These are phyloP conservation scores for Wickerhamiella cacticola DNA, from an alignment of 805 yeast genomes.

Conservation along the genomic window DNA sequence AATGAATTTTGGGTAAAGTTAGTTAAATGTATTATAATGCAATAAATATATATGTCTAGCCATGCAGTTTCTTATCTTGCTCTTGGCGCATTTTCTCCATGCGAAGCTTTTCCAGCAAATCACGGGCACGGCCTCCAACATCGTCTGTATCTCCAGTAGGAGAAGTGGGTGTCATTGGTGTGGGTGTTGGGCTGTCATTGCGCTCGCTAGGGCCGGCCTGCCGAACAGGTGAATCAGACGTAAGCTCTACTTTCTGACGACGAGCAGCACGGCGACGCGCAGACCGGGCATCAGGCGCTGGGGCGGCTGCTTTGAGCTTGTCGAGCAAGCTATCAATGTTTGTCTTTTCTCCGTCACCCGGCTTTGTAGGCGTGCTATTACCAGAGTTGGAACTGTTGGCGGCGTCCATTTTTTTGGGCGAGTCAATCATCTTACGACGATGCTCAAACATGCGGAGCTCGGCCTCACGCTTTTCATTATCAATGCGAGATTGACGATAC, in stretches of 20 bases:
- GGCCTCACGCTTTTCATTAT: conserved; percentile 71
- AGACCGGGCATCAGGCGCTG: conserved; percentile 60
- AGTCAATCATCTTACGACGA: conserved; percentile 52
- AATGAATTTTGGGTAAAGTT: too few species aligned
- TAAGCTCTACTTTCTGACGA: neutral
- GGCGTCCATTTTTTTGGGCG: conserved; percentile 30
- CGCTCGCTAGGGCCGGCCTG: neutral
- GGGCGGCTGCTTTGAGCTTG: conserved; percentile 76
- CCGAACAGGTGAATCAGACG: conserved; percentile 4
- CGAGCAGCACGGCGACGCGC: conserved; percentile 65
- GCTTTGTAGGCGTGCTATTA: conserved; percentile 3
- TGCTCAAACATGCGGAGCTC: conserved; percentile 66
- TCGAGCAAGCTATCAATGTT: conserved; percentile 79
- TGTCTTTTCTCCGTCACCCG: conserved; percentile 9
- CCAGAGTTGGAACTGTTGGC: neutral
- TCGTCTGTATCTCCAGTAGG: conserved; percentile 14
- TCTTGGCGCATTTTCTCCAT: conserved; percentile 15
- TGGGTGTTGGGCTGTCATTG: neutral
- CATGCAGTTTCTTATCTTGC: conserved; percentile 1
- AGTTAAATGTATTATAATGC: too few species aligned
- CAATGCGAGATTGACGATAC: conserved; percentile 66
- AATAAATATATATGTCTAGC: conserved; percentile 9
- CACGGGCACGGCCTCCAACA: conserved; percentile 50
- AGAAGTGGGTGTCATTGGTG: conserved; percentile 20
- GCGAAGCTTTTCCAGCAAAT: conserved; percentile 49